These are phyloP conservation scores for Yamadazyma trypodendri DNA, from an alignment of 1,139 yeast species.

Conservation along the genomic window DNA sequence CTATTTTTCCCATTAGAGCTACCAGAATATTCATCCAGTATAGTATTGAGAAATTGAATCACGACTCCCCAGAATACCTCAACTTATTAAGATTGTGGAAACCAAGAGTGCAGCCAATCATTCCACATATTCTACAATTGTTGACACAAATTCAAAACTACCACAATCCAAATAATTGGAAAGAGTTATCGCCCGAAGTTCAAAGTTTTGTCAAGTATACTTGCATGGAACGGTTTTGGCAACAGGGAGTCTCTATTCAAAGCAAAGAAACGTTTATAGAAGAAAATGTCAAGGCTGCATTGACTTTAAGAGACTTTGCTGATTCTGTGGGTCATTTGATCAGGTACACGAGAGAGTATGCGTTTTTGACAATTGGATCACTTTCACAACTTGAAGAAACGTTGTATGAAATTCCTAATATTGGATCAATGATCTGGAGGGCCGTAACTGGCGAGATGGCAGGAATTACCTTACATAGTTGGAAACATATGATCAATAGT, in stretches of 20 bases:
- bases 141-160: slow-evolving; percentile 90
- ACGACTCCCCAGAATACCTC: slow-evolving; percentile 71
- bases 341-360: slow-evolving; percentile 93
- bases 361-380: slow-evolving; percentile 85
- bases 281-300: slow-evolving; percentile 91
- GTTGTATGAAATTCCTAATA: slow-evolving; percentile 79
- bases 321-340: slow-evolving; percentile 98
- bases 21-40: slow-evolving; percentile 93
- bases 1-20: slow-evolving; percentile 91
- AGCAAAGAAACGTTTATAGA: slow-evolving; percentile 93
- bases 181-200: slow-evolving; percentile 79
- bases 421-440: slow-evolving; percentile 75
- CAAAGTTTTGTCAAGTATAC: slow-evolving; percentile 87
- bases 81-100: slow-evolving; percentile 81
- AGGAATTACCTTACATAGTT: slow-evolving; percentile 90
- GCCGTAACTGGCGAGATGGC: slow-evolving; percentile 82
- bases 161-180: slow-evolving; percentile 92
- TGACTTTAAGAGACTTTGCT: slow-evolving; percentile 91
- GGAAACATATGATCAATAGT: slow-evolving; percentile 94
- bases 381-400: slow-evolving; percentile 89
- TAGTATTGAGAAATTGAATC: slow-evolving; percentile 85
- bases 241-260: slow-evolving; percentile 93
- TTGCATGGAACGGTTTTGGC: slow-evolving; percentile 95
- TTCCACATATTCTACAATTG: slow-evolving; percentile 86
- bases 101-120: slow-evolving; percentile 86